Evolutionary conservation across 805 yeast species (phyloP), one percentile per base, ranked within the genome.

Genomic region (Starmerella vaccinii): DNA sequence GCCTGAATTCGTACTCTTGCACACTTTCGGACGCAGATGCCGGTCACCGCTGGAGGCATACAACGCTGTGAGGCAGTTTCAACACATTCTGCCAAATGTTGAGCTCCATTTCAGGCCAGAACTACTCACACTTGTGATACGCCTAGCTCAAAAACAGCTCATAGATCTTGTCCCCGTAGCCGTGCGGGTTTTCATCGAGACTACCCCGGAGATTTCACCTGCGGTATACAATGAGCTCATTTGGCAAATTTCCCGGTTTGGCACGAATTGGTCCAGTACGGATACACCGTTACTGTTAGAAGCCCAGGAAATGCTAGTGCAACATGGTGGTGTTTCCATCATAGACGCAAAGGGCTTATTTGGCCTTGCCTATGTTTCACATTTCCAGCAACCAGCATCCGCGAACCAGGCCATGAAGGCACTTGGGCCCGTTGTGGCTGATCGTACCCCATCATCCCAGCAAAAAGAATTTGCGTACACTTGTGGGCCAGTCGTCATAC

Each of bases 281-380:
- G 62, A 60, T 16, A 46, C 55, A 5, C 46, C 52, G 15, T 43
- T 53, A 15, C 51, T 63, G 9, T 41, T 54, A 5, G 58, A 58
- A 19, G 65, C 66, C 2, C 64, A 60, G 39, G 49, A 55, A 23
- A 37, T 54, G 26, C 41, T 64, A 19, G 63, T 61, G 2, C 47
- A 33, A 22, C 55, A 50, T 4, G 50, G 61, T 47, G 59, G 53
- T 10, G 29, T 30, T 7, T 29, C 27, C 12, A 37, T 37, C 2
- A 10, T 65, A 7, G 66, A 64, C 46, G 49, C 60, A 2, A 64
- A 65, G 49, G 68, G 68, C 5, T 51, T 59, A 18, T 49, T 62
- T 18, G 61, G 62, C 9, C 43, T 65, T 33, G 63, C 66, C 5
- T 63, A 61, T 41, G 34, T 49, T 15, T 47, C 48, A n/a, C 56